A percentile compares a stretch with the other conserved stretches of the same genome.
phyloP scores from a whole-genome alignment of 78 protist genomes.

The Chrysochromulina tobinii region DNA sequence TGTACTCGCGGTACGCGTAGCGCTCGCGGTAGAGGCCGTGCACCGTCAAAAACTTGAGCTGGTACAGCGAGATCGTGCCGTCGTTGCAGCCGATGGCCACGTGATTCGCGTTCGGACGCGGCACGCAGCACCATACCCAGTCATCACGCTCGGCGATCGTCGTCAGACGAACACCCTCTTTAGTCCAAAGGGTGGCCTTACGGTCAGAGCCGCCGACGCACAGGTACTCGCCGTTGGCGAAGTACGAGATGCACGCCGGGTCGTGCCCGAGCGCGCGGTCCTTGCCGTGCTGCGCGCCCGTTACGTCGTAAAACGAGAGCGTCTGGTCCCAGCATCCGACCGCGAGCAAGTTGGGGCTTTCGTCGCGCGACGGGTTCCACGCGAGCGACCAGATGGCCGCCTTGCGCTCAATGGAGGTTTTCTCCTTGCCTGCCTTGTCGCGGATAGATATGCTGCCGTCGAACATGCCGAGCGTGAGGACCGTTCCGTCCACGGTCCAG shows the following conservation, averaged over 20 bases:
- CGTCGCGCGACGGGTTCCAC: slow-evolving; percentile 53
- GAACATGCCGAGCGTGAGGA: background rate
- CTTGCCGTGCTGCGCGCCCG: slow-evolving; percentile 24
- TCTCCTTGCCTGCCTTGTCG: background rate
- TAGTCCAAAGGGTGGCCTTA: slow-evolving; percentile 57
- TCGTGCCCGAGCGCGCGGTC: slow-evolving; percentile 65
- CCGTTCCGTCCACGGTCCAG: background rate
- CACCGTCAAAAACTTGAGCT: slow-evolving; percentile 63
- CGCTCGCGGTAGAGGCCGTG: slow-evolving; percentile 71
- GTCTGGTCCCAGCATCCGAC: slow-evolving; percentile 78
- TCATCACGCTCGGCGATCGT: slow-evolving; percentile 47
- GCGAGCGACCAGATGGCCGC: slow-evolving; percentile 71
- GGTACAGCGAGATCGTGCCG: slow-evolving; percentile 58
- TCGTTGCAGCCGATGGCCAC: slow-evolving; percentile 62
- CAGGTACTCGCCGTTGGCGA: slow-evolving; percentile 66
- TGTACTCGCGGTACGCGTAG: slow-evolving; percentile 73
- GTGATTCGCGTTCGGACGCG: slow-evolving; percentile 43
- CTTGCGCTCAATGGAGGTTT: slow-evolving; percentile 11
- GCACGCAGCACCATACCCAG: slow-evolving; percentile 71
- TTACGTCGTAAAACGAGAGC: slow-evolving; percentile 58
- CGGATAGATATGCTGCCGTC: background rate
- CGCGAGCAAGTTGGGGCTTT: slow-evolving; percentile 58
- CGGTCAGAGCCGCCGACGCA: slow-evolving; percentile 68
- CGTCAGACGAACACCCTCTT: slow-evolving; percentile 57
- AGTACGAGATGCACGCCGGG: slow-evolving; percentile 65